Conservation (phyloP, 2,329 filamentous ascomycete species). For the Epichloe coenophiala region DNA sequence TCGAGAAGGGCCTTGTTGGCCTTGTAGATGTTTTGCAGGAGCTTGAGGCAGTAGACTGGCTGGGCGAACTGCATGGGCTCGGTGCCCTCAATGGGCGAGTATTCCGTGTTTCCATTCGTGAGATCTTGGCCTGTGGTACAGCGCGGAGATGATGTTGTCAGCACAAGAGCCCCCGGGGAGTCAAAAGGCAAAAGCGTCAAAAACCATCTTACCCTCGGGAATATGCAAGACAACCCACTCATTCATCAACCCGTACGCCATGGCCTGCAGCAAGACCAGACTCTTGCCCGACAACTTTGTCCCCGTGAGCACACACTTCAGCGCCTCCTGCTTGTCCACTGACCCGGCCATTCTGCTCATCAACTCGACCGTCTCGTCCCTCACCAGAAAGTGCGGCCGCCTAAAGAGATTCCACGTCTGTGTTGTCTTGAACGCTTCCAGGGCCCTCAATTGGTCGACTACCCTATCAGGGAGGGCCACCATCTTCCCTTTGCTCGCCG, state of each 20-base stretch:
- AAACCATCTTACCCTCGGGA: constrained; percentile 57
- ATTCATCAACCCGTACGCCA: constrained; percentile 68
- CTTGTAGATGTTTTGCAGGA: constrained; percentile 59
- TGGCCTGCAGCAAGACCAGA: constrained; percentile 68
- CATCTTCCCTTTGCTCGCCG: constrained; percentile 49
- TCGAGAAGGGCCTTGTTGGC: constrained; percentile 58
- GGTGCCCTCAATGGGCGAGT: constrained; percentile 52
- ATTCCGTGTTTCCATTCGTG: constrained; percentile 67
- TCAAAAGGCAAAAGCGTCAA: neutral
- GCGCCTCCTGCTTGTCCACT: constrained; percentile 35
- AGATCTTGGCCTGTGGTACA: constrained; percentile 52
- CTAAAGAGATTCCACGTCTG: constrained; percentile 84
- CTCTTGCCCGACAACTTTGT: constrained; percentile 73
- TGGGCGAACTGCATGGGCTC: constrained; percentile 56
- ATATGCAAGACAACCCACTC: constrained; percentile 82
- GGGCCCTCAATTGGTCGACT: constrained; percentile 68
- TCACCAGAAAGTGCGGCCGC: constrained; percentile 63
- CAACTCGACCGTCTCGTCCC: constrained; percentile 64
- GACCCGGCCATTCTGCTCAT: constrained; percentile 48
- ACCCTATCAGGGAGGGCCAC: constrained; percentile 53
- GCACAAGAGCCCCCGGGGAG: neutral
- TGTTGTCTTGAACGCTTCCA: constrained; percentile 80
- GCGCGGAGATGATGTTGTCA: neutral
- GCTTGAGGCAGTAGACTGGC: constrained; percentile 58
- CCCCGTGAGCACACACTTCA: constrained; percentile 59